Evolutionary conservation across 2,329 filamentous ascomycete genomes (phyloP), one percentile per base, ranked within the genome.

Genomic region (Aspergillus sp.): DNA sequence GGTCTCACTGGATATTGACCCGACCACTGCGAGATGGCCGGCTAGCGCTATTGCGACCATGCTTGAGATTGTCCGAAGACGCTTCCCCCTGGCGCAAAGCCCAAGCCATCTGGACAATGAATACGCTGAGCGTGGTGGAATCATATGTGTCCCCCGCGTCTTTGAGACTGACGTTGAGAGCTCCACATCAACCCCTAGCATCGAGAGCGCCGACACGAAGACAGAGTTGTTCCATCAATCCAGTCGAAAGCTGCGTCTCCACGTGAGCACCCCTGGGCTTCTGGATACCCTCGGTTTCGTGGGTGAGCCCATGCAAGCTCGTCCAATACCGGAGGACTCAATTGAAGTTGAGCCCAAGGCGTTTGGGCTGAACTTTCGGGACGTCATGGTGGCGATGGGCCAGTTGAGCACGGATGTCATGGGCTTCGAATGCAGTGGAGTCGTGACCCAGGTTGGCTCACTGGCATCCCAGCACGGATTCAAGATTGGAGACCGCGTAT

Each of bases 311-410:
- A n/a, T n/a, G n/a, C n/a, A n/a, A n/a, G n/a, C n/a, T n/a, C n/a
- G n/a, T n/a, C n/a, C n/a, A n/a, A n/a, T n/a, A n/a, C n/a, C n/a
- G n/a, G n/a, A n/a, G n/a, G n/a, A n/a, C n/a, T n/a, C n/a, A n/a
- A n/a, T n/a, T n/a, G n/a, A n/a, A n/a, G n/a, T n/a, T n/a, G n/a
- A n/a, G n/a, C n/a, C n/a, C n/a, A n/a, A n/a, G n/a, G n/a, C n/a
- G n/a, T n/a, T n/a, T 15, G 70, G 69, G 9, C 37, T 73, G 33
- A 73, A 70, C 51, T 72, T 69, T 57, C 61, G 62, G 9, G 69
- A 70, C 45, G 54, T 68, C 24, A 58, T 68, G 58, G 57, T 64
- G 46, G 60, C 61, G 19, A 55, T 67, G 51, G 65, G 66, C 11
- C 66, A 67, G 51, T 51, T 68, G 8, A 56, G 60, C 15, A 58